Evolutionary conservation across 352 stramenopile genomes (phyloP).

Genomic region (Hyaloperonospora brassicae): DNA sequence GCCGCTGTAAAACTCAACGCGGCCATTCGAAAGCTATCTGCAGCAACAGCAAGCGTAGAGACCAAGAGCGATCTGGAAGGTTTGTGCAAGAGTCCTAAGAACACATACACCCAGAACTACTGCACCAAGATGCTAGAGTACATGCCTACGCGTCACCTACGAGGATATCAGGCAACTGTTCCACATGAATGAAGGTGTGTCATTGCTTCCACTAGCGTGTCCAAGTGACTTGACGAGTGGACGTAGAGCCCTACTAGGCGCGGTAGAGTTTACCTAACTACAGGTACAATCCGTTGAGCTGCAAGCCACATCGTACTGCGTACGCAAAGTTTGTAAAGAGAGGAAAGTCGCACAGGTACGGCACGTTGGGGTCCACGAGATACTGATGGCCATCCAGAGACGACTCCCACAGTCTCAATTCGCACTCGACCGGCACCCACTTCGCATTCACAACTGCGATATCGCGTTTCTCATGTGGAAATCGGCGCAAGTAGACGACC

Average conservation of each 20-base stretch:
- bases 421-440: too few relatives aligned
- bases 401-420: too few relatives aligned
- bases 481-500: constrained; percentile 74
- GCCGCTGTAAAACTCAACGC: constrained; percentile 20
- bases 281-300: constrained; percentile 76
- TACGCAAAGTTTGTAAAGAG: constrained; percentile 83
- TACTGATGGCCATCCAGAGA: too few relatives aligned
- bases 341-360: constrained; percentile 76
- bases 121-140: constrained; percentile 30
- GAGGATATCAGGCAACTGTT: too few relatives aligned
- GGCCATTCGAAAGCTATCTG: constrained; percentile 22
- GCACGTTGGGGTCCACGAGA: too few relatives aligned
- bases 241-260: too few relatives aligned
- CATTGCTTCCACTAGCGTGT: too few relatives aligned
- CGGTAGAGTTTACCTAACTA: constrained; percentile 72
- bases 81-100: constrained; percentile 23
- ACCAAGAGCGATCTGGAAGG: constrained; percentile 26
- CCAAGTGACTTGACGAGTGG: too few relatives aligned
- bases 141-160: too few relatives aligned
- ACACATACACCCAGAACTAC: constrained; percentile 31
- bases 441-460: too few relatives aligned
- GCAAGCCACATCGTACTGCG: constrained; percentile 70
- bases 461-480: constrained; percentile 52
- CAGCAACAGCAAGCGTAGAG: constrained; percentile 24
- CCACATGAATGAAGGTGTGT: too few relatives aligned